phyloP scores from a whole-genome alignment of 371 early-diverging fungal species.

The Entomophthora muscae region DNA sequence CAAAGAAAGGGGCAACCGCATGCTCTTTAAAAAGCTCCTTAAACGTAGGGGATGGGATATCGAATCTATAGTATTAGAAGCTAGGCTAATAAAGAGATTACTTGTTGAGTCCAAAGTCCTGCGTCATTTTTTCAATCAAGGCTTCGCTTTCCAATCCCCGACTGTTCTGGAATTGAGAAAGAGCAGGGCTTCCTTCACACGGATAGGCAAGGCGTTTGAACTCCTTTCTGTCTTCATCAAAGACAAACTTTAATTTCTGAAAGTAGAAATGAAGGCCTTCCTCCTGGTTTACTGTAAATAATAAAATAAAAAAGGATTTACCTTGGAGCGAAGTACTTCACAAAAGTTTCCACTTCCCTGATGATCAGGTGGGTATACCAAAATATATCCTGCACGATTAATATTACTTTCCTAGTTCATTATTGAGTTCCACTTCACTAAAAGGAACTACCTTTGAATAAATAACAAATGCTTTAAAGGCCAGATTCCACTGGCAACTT shows the following conservation, averaged over 20 bases:
- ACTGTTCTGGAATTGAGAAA: slow-evolving; percentile 37
- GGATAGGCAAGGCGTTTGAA: slow-evolving; percentile 72
- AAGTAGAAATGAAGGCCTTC: slow-evolving; percentile 63
- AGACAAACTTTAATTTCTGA: slow-evolving; percentile 89
- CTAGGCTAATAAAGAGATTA: slow-evolving; percentile 13
- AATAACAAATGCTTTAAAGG: slow-evolving; percentile 57
- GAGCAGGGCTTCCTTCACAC: slow-evolving; percentile 30
- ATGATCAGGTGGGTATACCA: slow-evolving; percentile 60
- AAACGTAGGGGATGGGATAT: slow-evolving; percentile 92
- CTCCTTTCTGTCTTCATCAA: slow-evolving; percentile 50
- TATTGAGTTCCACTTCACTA: neutral
- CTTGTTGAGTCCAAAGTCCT: slow-evolving; percentile 71
- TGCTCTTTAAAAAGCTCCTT: slow-evolving; percentile 94
- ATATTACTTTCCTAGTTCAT: slow-evolving; percentile 1
- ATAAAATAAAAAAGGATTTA: slow-evolving; percentile 9
- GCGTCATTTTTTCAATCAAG: slow-evolving; percentile 33
- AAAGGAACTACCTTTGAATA: slow-evolving; percentile 39
- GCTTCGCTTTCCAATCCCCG: slow-evolving; percentile 36
- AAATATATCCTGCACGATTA: slow-evolving; percentile 21
- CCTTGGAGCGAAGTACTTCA: slow-evolving; percentile 29
- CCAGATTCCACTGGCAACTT: slow-evolving; percentile 87
- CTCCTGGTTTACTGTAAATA: slow-evolving; percentile 11
- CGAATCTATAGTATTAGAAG: slow-evolving; percentile 38
- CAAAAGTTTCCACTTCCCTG: slow-evolving; percentile 64
- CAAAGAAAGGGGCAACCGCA: slow-evolving; percentile 97